These are phyloP conservation scores for Phytomonas francai DNA, from an alignment of 208 protist genomes.

Conservation along the genomic window DNA sequence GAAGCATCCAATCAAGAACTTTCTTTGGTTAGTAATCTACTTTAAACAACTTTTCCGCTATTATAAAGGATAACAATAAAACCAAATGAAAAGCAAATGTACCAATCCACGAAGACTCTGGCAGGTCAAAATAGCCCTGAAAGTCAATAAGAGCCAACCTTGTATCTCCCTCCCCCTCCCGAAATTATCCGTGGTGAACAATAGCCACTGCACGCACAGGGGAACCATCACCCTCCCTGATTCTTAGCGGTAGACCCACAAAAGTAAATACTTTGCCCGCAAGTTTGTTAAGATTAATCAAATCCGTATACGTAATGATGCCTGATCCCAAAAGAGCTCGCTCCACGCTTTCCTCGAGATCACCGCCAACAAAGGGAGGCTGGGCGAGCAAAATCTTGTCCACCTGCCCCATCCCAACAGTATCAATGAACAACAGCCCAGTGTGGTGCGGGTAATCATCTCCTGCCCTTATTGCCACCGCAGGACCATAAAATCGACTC, in stretches of 20 bases:
- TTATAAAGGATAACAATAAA: no score
- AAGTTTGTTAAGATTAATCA: slow-evolving; percentile 33
- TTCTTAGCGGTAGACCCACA: slow-evolving; percentile 32
- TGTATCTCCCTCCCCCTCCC: no score
- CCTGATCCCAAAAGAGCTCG: slow-evolving; percentile 15
- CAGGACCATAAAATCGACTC: slow-evolving; percentile 24
- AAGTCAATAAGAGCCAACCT: no score
- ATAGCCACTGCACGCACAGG: slow-evolving; percentile 37
- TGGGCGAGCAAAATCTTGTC: slow-evolving; percentile 11
- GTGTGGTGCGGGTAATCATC: slow-evolving; percentile 8
- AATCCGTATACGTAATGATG: slow-evolving; percentile 36
- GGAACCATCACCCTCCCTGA: slow-evolving; percentile 34
- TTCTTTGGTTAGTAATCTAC: no score
- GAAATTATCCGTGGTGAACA: slow-evolving; percentile 7
- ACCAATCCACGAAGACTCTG: no score
- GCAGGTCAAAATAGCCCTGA: no score
- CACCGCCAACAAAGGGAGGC: slow-evolving; percentile 29
- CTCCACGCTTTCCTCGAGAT: slow-evolving; percentile 25
- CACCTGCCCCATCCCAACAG: slow-evolving; percentile 14
- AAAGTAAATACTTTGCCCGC: slow-evolving; percentile 17
- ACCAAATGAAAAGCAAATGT: no score
- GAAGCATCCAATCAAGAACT: no score
- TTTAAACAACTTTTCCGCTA: no score
- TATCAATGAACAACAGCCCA: slow-evolving; percentile 27
- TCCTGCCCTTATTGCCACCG: slow-evolving; percentile 12